These are phyloP conservation scores for Didymella arachidicola DNA, from an alignment of 2,329 filamentous ascomycete species.

Conservation along the genomic window DNA sequence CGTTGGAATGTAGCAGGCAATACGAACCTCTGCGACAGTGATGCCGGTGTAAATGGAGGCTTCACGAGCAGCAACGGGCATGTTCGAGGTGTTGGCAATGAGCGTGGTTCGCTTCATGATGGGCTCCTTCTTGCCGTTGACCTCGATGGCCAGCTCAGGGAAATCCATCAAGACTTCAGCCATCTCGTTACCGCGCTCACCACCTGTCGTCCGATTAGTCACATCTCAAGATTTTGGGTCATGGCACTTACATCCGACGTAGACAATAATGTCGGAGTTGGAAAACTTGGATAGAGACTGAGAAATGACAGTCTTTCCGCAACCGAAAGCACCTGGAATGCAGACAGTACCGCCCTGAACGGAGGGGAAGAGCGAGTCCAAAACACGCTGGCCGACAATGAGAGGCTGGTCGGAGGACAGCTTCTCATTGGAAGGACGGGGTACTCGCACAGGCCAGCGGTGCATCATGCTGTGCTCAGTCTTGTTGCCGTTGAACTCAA, in stretches of 20 bases:
- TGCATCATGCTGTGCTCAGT: slow-evolving; percentile 98
- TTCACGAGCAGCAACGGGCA: slow-evolving; percentile 98
- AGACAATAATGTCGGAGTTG: slow-evolving; percentile 98
- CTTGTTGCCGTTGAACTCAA: slow-evolving; percentile 97
- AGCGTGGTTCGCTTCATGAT: slow-evolving; percentile 99
- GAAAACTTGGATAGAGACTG: slow-evolving; percentile 99
- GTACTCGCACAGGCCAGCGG: slow-evolving; percentile 95
- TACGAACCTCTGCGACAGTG: slow-evolving; percentile 5
- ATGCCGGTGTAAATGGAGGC: slow-evolving; percentile 94
- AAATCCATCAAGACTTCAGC: slow-evolving; percentile 99
- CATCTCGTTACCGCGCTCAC: slow-evolving; percentile 99
- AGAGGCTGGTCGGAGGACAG: slow-evolving; percentile 88
- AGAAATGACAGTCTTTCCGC: slow-evolving; percentile 98
- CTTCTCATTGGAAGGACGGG: slow-evolving; percentile 91
- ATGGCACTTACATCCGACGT: slow-evolving; percentile 71
- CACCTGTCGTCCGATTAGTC: slow-evolving; percentile 50
- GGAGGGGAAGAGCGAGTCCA: slow-evolving; percentile 94
- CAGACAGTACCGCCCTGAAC: slow-evolving; percentile 97
- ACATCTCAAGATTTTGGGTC: not conserved
- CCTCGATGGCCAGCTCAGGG: slow-evolving; percentile 93
- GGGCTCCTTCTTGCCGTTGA: slow-evolving; percentile 93
- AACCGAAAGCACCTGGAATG: slow-evolving; percentile 97
- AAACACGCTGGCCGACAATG: slow-evolving; percentile 93
- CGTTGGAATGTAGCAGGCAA: not conserved
- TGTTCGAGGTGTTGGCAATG: slow-evolving; percentile 99